These are phyloP conservation scores for Aspergillus luchuensis DNA, from an alignment of 2,329 filamentous ascomycete genomes.

Conservation along the genomic window DNA sequence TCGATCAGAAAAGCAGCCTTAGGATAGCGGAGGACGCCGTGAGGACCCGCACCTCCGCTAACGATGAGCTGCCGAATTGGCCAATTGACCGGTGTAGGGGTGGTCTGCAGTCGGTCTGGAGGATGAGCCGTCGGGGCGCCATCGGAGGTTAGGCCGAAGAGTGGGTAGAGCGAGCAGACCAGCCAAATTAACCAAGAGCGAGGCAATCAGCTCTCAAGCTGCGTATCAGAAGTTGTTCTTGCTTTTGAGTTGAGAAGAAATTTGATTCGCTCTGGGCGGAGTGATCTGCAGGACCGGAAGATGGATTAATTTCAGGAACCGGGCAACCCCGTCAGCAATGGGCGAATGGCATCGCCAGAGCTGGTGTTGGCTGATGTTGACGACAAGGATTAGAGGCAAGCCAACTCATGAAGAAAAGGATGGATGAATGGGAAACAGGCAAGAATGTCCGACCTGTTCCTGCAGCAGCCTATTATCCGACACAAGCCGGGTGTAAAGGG, in stretches of 20 bases:
- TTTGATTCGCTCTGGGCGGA: neutral
- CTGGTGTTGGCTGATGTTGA: conserved; percentile 1
- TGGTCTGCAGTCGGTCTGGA: conserved; percentile 7
- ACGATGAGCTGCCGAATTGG: neutral
- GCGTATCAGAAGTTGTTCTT: conserved; percentile 20
- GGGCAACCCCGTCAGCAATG: neutral
- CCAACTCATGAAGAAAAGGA: neutral
- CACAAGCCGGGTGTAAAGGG: neutral
- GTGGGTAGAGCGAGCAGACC: neutral
- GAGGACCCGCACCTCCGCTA: neutral
- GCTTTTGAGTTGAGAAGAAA: neutral
- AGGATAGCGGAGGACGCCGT: conserved; percentile 7
- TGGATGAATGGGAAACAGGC: neutral
- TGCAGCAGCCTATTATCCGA: neutral
- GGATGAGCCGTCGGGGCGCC: conserved; percentile 19
- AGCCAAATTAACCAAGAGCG: neutral
- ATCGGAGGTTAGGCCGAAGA: conserved; percentile 4
- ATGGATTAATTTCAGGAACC: conserved; percentile 1
- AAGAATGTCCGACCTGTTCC: neutral
- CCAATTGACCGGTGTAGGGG: conserved; percentile 16
- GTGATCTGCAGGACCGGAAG: neutral
- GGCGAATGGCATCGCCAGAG: neutral
- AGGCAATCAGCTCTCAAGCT: neutral
- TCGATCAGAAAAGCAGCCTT: conserved; percentile 18
- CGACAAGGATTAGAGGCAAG: neutral